These are phyloP conservation scores for Cylindrodendrum hubeiense DNA, from an alignment of 2,329 filamentous ascomycete genomes.

Conservation along the genomic window DNA sequence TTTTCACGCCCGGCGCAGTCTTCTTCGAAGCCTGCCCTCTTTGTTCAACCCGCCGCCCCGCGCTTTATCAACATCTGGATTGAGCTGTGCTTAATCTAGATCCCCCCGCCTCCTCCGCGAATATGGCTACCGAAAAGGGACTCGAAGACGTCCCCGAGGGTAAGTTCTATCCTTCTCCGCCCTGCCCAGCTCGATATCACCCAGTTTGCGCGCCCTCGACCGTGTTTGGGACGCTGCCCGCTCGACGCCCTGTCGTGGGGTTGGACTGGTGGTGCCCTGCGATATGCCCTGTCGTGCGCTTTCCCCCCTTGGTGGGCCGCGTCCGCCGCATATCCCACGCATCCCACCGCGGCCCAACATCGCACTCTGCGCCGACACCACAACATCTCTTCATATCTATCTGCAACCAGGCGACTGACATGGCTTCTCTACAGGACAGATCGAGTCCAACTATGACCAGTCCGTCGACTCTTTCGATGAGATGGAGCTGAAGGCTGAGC, in stretches of 20 bases:
- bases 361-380: slow-evolving; percentile 12
- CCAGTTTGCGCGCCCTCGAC: slow-evolving; percentile 18
- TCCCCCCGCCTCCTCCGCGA: slow-evolving; percentile 76
- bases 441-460: slow-evolving; percentile 99
- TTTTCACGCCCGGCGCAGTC: slow-evolving; percentile 48
- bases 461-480: slow-evolving; percentile 99
- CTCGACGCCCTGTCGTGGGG: slow-evolving; percentile 27
- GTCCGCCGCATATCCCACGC: slow-evolving; percentile 20
- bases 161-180: slow-evolving; percentile 64
- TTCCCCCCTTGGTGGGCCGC: slow-evolving; percentile 30
- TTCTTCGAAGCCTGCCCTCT: slow-evolving; percentile 54
- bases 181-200: slow-evolving; percentile 12
- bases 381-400: neutral
- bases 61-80: slow-evolving; percentile 69
- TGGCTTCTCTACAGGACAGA: slow-evolving; percentile 77
- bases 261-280: slow-evolving; percentile 27
- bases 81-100: slow-evolving; percentile 84
- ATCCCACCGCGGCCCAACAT: slow-evolving; percentile 26
- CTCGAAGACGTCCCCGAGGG: slow-evolving; percentile 97
- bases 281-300: slow-evolving; percentile 24
- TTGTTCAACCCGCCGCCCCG: slow-evolving; percentile 52
- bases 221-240: slow-evolving; percentile 19
- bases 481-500: slow-evolving; percentile 97
- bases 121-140: slow-evolving; percentile 98
- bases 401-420: slow-evolving; percentile 36